Evolutionary conservation across 805 yeast species (phyloP).

Genomic region (Ogataea naganishii): DNA sequence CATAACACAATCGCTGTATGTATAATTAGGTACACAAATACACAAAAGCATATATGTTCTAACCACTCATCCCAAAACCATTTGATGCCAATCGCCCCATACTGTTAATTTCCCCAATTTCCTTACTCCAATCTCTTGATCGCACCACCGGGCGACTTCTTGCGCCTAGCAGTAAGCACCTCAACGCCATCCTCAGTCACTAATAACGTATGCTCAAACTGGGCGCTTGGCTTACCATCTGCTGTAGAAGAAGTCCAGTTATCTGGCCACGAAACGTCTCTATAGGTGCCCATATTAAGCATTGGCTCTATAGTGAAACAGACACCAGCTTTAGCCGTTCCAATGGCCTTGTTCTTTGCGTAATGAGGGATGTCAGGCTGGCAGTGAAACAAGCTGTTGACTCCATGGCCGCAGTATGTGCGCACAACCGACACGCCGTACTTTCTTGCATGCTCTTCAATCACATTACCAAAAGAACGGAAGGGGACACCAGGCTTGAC

Average conservation of each 20-base stretch:
- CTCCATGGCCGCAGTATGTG: slow-evolving; percentile 92
- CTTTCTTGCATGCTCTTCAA: slow-evolving; percentile 76
- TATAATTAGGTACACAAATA: too few species aligned
- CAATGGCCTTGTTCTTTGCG: slow-evolving; percentile 86
- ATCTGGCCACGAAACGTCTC: slow-evolving; percentile 91
- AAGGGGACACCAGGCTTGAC: slow-evolving; percentile 91
- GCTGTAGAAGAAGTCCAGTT: slow-evolving; percentile 92
- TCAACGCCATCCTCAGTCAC: slow-evolving; percentile 94
- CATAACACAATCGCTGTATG: too few species aligned
- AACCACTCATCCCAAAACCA: not conserved
- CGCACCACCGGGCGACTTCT: slow-evolving; percentile 86
- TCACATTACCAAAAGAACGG: slow-evolving; percentile 78
- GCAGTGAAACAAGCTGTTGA: slow-evolving; percentile 78
- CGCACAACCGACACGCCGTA: slow-evolving; percentile 82
- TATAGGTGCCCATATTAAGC: slow-evolving; percentile 79
- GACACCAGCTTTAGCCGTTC: slow-evolving; percentile 92
- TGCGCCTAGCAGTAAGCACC: slow-evolving; percentile 74
- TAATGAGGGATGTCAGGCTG: slow-evolving; percentile 93
- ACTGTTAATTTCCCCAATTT: slow-evolving; percentile 1
- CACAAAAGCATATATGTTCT: slow-evolving; percentile 1
- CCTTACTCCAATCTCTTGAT: slow-evolving; percentile 39
- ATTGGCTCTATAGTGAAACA: slow-evolving; percentile 97
- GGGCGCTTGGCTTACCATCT: slow-evolving; percentile 88
- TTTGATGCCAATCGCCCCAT: slow-evolving; percentile 4
- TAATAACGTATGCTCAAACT: slow-evolving; percentile 87